Evolutionary conservation across 805 yeast species (phyloP).

Genomic region (Saturnispora bothae): DNA sequence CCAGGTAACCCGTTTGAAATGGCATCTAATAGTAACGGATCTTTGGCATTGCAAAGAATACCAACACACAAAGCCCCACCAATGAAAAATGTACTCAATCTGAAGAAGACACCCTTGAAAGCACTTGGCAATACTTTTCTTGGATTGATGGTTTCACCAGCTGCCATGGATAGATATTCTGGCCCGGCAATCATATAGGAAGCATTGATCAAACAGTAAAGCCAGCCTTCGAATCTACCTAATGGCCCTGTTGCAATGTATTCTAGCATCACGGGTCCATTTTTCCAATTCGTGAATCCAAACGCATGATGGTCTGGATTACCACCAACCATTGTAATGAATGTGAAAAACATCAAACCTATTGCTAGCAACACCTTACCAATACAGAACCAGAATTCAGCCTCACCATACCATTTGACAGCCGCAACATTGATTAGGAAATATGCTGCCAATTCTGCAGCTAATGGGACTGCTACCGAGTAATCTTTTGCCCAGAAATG

Average conservation of each 20-base stretch:
- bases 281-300: constrained; percentile 43
- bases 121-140: constrained; percentile 36
- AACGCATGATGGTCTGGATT: constrained; percentile 41
- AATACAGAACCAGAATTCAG: constrained; percentile 37
- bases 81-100: constrained; percentile 34
- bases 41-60: constrained; percentile 33
- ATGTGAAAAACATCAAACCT: constrained; percentile 39
- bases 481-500: constrained; percentile 43
- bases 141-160: constrained; percentile 37
- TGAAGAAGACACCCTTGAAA: constrained; percentile 33
- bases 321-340: constrained; percentile 47
- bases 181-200: constrained; percentile 64
- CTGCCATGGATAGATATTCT: constrained; percentile 36
- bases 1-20: constrained; percentile 29
- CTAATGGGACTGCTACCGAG: constrained; percentile 37
- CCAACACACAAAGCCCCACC: constrained; percentile 42
- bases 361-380: constrained; percentile 38
- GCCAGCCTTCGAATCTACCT: constrained; percentile 37
- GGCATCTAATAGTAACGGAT: constrained; percentile 28
- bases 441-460: constrained; percentile 33
- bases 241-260: constrained; percentile 29
- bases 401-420: constrained; percentile 41
- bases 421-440: constrained; percentile 35
- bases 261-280: constrained; percentile 20
- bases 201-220: constrained; percentile 49